phyloP scores from a whole-genome alignment of 1,284 basidiomycete genomes.

The Ustilago cynodontis region DNA sequence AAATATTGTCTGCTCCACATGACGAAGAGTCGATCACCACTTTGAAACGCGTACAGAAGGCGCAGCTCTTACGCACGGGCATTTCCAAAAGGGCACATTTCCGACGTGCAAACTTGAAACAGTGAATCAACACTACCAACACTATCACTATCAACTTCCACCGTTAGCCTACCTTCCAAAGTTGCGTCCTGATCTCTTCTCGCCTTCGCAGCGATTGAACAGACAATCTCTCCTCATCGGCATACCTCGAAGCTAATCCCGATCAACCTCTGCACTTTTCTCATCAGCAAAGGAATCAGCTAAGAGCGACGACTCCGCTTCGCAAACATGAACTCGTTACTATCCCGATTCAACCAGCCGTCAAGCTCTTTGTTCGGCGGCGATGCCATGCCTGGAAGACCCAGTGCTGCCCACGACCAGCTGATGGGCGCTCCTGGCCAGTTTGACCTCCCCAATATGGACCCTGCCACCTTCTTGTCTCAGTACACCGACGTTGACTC shows the following conservation, averaged over 20 bases:
- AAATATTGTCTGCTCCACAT: slow-evolving; percentile 15
- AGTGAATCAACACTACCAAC: slow-evolving; percentile 4
- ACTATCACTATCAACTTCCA: background rate
- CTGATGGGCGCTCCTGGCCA: slow-evolving; percentile 47
- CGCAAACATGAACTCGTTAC: slow-evolving; percentile 54
- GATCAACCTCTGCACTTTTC: background rate
- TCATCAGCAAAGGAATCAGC: background rate
- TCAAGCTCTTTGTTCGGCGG: slow-evolving; percentile 19
- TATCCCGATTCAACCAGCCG: slow-evolving; percentile 51
- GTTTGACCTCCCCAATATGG: slow-evolving; percentile 59
- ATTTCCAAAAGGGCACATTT: slow-evolving; percentile 13
- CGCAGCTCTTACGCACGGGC: slow-evolving; percentile 35
- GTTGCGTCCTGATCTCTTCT: background rate
- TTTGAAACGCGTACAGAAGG: slow-evolving; percentile 24
- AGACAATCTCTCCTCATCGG: too few relatives aligned
- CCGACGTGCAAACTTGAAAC: background rate
- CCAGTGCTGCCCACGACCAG: slow-evolving; percentile 19
- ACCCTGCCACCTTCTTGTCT: slow-evolving; percentile 64
- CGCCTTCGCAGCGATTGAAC: background rate
- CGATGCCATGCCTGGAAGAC: slow-evolving; percentile 18
- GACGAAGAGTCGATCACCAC: slow-evolving; percentile 27
- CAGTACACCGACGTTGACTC: slow-evolving; percentile 69
- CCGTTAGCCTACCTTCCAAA: background rate
- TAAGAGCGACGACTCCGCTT: background rate
- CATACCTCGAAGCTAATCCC: background rate